phyloP scores from a whole-genome alignment of 1,284 basidiomycete species.

The Moesziomyces sp. region DNA sequence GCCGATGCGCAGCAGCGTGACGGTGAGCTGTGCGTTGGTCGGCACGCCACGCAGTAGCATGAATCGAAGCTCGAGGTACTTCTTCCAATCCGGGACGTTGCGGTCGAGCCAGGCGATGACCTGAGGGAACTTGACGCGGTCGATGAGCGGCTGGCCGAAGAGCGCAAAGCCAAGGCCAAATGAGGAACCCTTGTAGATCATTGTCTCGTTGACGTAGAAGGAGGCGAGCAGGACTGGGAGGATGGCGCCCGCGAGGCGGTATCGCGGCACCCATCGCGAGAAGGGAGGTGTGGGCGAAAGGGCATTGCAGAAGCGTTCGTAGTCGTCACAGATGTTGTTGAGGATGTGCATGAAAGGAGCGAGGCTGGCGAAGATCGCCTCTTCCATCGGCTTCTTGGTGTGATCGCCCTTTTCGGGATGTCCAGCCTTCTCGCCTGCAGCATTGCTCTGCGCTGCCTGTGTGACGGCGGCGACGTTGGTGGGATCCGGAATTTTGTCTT shows the following conservation, averaged over 20 bases:
- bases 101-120: conserved; percentile 69
- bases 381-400: conserved; percentile 64
- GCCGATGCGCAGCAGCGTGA: conserved; percentile 72
- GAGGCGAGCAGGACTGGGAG: conserved; percentile 68
- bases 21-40: conserved; percentile 73
- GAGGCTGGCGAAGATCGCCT: conserved; percentile 65
- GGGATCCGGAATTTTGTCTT: conserved; percentile 67
- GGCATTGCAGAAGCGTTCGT: conserved; percentile 69
- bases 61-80: conserved; percentile 53
- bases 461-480: conserved; percentile 63
- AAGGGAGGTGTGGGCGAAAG: conserved; percentile 69
- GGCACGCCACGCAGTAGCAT: conserved; percentile 72
- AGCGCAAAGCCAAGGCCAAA: conserved; percentile 71
- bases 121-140: conserved; percentile 60
- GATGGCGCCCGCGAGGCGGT: conserved; percentile 66
- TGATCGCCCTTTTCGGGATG: conserved; percentile 62
- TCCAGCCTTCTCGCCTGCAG: conserved; percentile 59
- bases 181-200: conserved; percentile 70
- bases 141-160: conserved; percentile 72
- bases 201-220: conserved; percentile 69
- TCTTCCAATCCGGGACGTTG: conserved; percentile 71
- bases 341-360: conserved; percentile 70
- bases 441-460: conserved; percentile 65
- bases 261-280: conserved; percentile 57
- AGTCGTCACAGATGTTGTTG: conserved; percentile 70